These are phyloP conservation scores for Pyricularia sp. DNA, from an alignment of 2,329 filamentous ascomycete genomes.

Conservation along the genomic window DNA sequence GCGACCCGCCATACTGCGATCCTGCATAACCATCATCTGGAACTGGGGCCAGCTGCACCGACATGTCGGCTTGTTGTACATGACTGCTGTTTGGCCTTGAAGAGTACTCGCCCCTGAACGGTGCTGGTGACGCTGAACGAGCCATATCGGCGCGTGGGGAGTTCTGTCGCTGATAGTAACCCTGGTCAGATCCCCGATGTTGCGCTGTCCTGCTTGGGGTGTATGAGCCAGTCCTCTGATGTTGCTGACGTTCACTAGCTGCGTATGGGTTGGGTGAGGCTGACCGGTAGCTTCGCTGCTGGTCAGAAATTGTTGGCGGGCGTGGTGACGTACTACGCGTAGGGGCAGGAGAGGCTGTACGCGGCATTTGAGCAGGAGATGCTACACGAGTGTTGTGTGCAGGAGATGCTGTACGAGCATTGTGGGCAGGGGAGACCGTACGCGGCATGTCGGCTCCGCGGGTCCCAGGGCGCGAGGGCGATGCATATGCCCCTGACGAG, in stretches of 20 bases:
- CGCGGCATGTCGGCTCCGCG: slow-evolving; percentile 50
- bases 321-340: slow-evolving; percentile 45
- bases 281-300: slow-evolving; percentile 18
- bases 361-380: slow-evolving; percentile 27
- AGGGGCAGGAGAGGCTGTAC: slow-evolving; percentile 21
- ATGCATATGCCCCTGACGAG: slow-evolving; percentile 16
- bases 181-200: slow-evolving; percentile 35
- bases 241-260: slow-evolving; percentile 23
- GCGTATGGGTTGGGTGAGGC: slow-evolving; percentile 51
- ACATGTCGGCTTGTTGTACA: slow-evolving; percentile 42
- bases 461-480: slow-evolving; percentile 47
- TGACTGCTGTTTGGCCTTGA: slow-evolving; percentile 40
- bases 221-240: slow-evolving; percentile 7
- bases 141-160: slow-evolving; percentile 25
- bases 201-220: slow-evolving; percentile 23
- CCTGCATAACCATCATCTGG: slow-evolving; percentile 6
- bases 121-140: slow-evolving; percentile 35
- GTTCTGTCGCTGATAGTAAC: slow-evolving; percentile 37
- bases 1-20: slow-evolving; percentile 34
- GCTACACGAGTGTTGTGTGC: slow-evolving; percentile 15
- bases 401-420: slow-evolving; percentile 15
- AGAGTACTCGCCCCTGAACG: slow-evolving; percentile 24
- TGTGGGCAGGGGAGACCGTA: slow-evolving; percentile 18
- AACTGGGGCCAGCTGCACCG: slow-evolving; percentile 53
- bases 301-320: slow-evolving; percentile 41